Evolutionary conservation across 768 basidiomycete species (phyloP), one percentile per base, ranked within the genome.

Genomic region (Naganishia vishniacii): DNA sequence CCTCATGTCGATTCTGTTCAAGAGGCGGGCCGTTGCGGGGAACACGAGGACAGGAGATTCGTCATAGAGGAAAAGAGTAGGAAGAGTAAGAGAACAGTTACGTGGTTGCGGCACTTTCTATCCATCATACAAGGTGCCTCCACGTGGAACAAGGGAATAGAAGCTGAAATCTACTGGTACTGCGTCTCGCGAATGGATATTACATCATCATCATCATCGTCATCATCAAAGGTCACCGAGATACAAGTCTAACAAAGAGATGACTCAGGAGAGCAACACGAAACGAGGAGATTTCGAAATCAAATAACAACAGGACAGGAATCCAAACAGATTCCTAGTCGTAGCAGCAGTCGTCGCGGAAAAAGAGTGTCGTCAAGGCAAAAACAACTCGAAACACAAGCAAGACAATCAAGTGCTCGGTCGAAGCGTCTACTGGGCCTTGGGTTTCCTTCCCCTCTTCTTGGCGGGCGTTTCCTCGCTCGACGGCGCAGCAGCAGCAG

Each of bases 361-460:
- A n/a, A n/a, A n/a, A n/a, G n/a, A n/a, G n/a, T n/a, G n/a, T n/a
- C n/a, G n/a, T n/a, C n/a, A n/a, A n/a, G n/a, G n/a, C n/a, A n/a
- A n/a, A n/a, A n/a, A n/a, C n/a, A n/a, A n/a, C n/a, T n/a, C n/a
- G n/a, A n/a, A n/a, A n/a, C n/a, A n/a, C n/a, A n/a, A n/a, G n/a
- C n/a, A n/a, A n/a, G n/a, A n/a, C n/a, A n/a, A n/a, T n/a, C n/a
- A n/a, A n/a, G n/a, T n/a, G n/a, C n/a, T n/a, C n/a, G n/a, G 31
- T 48, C 11, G 47, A 47, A 48, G n/a, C 23, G 29, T 20, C n/a
- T 29, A 42, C 23, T 31, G 25, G 41, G 48, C 49, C 29, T 46
- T 51, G 32, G 53, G n/a, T 65, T 70, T 53, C 48, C 69, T n/a
- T 48, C 65, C 67, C 68, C 74, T 78, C 32, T 75, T 75, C 70